Conservation (phyloP, 2,329 filamentous ascomycete species). For the Hypoxylon sp. region DNA sequence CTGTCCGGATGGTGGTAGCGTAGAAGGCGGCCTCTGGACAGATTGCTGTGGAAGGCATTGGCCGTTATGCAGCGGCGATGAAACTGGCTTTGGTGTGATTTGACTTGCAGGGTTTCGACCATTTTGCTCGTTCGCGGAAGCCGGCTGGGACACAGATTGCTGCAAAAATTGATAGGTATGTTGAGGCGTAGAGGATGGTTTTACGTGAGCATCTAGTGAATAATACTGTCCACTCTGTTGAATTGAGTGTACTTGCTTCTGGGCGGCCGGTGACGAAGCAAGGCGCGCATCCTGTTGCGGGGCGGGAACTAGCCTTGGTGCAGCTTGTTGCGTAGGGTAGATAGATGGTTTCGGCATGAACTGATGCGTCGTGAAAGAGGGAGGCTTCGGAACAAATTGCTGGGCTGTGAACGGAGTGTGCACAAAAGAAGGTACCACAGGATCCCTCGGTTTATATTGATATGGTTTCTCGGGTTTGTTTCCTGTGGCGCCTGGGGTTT, state of each 20-base stretch:
- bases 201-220: constrained; percentile 11
- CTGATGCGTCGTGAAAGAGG: constrained; percentile 45
- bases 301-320: constrained; percentile 10
- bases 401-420: constrained; percentile 53
- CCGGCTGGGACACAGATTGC: constrained; percentile 16
- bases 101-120: constrained; percentile 15
- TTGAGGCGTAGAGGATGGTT: constrained; percentile 15
- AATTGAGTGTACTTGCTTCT: constrained; percentile 15
- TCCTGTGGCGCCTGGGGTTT: constrained; percentile 31
- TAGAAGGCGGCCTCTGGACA: constrained; percentile 32
- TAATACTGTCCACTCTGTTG: constrained; percentile 15
- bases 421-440: constrained; percentile 43
- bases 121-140: constrained; percentile 8
- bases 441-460: constrained; percentile 52
- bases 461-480: constrained; percentile 52
- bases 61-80: constrained; percentile 2
- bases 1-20: constrained; percentile 27
- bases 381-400: constrained; percentile 52
- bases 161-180: constrained; percentile 17
- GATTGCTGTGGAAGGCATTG: constrained; percentile 25
- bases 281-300: constrained; percentile 18
- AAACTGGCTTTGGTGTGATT: constrained; percentile 27
- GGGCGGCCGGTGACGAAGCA: constrained; percentile 19
- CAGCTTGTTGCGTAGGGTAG: constrained; percentile 21
- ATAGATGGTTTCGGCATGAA: constrained; percentile 37